Evolutionary conservation across 2,329 filamentous ascomycete genomes (phyloP), one percentile per base, ranked within the genome.

Genomic region (Aspergillus unguis): DNA sequence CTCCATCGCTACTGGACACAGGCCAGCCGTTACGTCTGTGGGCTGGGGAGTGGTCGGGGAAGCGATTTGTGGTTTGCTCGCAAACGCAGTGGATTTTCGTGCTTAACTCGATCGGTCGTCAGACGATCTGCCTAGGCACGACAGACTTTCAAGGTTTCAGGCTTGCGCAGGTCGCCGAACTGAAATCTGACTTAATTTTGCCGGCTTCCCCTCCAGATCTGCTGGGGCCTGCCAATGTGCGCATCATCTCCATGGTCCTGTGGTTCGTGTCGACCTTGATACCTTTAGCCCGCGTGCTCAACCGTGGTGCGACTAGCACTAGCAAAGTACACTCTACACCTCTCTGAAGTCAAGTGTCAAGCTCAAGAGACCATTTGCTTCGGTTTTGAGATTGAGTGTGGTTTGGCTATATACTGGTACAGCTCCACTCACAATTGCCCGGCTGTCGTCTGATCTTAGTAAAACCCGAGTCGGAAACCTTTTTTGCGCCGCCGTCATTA

Each of bases 251-350:
- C 48, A 54, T 58, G 59, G 56, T 52, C 48, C 54, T 56, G 44
- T 60, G 62, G 63, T 63, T 61, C 62, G 61, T 65, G 61, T 62
- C 62, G 62, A 65, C 32, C 11, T 33, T 33, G 32, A 59, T 53
- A 58, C 61, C 60, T 50, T 55, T 61, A 63, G 57, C 54, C 55
- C 56, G 59, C 47, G 44, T 60, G 40, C 52, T 53, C 61, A 68
- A 66, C 64, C 67, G 62, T 67, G 62, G 66, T 69, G 59, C 59
- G 64, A 48, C 43, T 55, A 29, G 32, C 28, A 17, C 17, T 17
- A 17, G 17, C 17, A 17, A 17, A 17, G 17, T 17, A 17, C 17
- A 17, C 17, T 17, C 17, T 17, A 17, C 17, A 17, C 17, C 17
- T 17, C 17, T 17, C 17, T 17, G 17, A 17, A 17, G 17, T 17